A percentile compares a stretch with the other conserved stretches of the same genome.
These are phyloP conservation scores for Chalara sp. DNA, from an alignment of 2,329 filamentous ascomycete genomes.

Conservation along the genomic window DNA sequence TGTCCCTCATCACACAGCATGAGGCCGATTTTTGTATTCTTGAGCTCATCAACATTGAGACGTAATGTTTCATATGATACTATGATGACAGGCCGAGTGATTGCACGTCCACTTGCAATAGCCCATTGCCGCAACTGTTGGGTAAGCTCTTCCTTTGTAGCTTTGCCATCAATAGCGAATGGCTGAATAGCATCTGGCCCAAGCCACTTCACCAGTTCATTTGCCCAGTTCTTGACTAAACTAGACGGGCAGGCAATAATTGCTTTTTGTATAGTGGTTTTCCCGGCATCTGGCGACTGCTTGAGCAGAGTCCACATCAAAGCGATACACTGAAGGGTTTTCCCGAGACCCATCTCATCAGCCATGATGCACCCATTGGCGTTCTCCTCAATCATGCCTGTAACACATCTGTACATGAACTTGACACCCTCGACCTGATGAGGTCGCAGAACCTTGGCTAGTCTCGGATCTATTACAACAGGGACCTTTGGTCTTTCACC, in stretches of 20 bases:
- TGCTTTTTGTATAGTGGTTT: conserved; percentile 88
- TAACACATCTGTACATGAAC: conserved; percentile 92
- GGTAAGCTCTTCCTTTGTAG: conserved; percentile 86
- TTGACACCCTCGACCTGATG: conserved; percentile 98
- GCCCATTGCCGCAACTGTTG: conserved; percentile 92
- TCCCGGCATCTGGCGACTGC: conserved; percentile 92
- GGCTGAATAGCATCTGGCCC: conserved; percentile 84
- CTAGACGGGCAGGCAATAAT: conserved; percentile 96
- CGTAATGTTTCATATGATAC: conserved; percentile 96
- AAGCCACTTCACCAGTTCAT: conserved; percentile 94
- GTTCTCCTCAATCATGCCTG: conserved; percentile 88
- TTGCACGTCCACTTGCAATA: conserved; percentile 79
- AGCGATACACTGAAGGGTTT: conserved; percentile 94
- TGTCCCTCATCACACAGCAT: conserved; percentile 96
- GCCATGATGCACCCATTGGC: conserved; percentile 99
- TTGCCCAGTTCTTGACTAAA: conserved; percentile 96
- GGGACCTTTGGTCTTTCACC: conserved; percentile 81
- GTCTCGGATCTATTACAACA: conserved; percentile 87
- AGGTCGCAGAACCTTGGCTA: conserved; percentile 84
- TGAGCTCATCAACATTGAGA: conserved; percentile 83
- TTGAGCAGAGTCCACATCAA: conserved; percentile 96
- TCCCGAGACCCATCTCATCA: conserved; percentile 96
- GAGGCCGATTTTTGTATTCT: conserved; percentile 82
- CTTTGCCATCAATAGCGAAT: conserved; percentile 96
- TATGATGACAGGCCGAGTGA: conserved; percentile 90